Base-by-base conservation (phyloP, 129 eudicot species). In the Centrapalus pauciflorus region DNA sequence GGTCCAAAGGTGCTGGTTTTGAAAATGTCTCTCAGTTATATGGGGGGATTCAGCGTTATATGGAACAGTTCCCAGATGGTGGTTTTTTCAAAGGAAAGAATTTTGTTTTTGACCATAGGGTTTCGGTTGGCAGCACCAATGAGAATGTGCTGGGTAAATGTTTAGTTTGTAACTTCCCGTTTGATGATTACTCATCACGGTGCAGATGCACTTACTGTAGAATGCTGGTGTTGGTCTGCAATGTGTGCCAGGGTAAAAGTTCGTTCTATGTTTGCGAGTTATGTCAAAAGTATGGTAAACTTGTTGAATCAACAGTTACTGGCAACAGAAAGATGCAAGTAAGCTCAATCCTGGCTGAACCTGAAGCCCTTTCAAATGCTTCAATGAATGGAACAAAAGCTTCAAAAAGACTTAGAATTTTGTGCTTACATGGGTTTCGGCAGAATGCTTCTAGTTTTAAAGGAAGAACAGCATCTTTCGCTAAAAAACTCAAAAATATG, bases 71-170 rank as follows among this genome's bases (percentile, higher is more conserved):
- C 72, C 96, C 99, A 4, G 92, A 84, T 58, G 99, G 99, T 67
- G 96, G 99, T 23, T 89, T 83, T 71, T 93, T 93, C 55, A 88
- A 76, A 75, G 99, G 96, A 60, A 93, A 86, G 78, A 93, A 93
- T 70, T 88, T 93, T 80, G 96, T 93, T 54, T 93, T 89, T 72
- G 99, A 93, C 61, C 99, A 81, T 72, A 76, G 99, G 96, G 95
- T 93, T 61, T 76, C 96, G 12, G 96, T 93, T 49, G 99, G 96
- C 74, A 73, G 90, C 78, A 70, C 71, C 1, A 67, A 76, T 76
- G 43, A 50, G 46, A 64, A 74, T 61, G 66, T 82, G 25, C 13
- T 88, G 72, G 99, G 95, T 24, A 73, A 77, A 9, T 93, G 99
- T 75, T 88, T 89, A 17, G 54, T 78, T 30, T 93, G 96, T 76